phyloP scores from a whole-genome alignment of 352 stramenopile species.

The Globisporangium ultimum region DNA sequence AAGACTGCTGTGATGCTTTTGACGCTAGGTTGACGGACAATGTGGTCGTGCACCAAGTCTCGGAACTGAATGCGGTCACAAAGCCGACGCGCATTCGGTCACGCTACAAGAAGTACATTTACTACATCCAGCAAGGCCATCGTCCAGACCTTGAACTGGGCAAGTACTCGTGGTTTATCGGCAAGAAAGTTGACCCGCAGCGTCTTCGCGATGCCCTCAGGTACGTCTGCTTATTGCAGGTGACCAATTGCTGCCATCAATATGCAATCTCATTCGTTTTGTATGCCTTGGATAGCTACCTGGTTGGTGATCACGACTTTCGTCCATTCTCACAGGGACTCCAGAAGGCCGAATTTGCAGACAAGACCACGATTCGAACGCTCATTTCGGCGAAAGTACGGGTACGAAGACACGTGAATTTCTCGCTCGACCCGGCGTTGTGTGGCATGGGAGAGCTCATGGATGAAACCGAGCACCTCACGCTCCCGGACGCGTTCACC shows the following conservation, averaged over 20 bases:
- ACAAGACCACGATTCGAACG: conserved; percentile 65
- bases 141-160: conserved; percentile 62
- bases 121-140: conserved; percentile 85
- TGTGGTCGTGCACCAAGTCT: conserved; percentile 53
- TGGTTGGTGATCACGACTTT: conserved; percentile 79
- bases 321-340: conserved; percentile 77
- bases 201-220: conserved; percentile 61
- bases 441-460: conserved; percentile 63
- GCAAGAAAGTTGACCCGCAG: conserved; percentile 54
- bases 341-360: conserved; percentile 48
- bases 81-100: conserved; percentile 64
- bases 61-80: conserved; percentile 20
- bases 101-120: conserved; percentile 87
- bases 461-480: conserved; percentile 17
- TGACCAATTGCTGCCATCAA: background rate
- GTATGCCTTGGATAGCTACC: conserved; percentile 22
- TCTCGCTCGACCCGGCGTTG: conserved; percentile 54
- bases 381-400: conserved; percentile 60
- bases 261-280: background rate
- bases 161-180: conserved; percentile 85
- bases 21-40: conserved; percentile 31
- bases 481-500: conserved; percentile 6
- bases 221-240: conserved; percentile 18
- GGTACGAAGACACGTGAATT: conserved; percentile 61
- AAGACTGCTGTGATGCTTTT: conserved; percentile 1